Percentiles rank a stretch among this genome's conserved stretches.
Evolutionary conservation across 2,329 filamentous ascomycete genomes (phyloP).

Genomic region (Seiridium cupressi): DNA sequence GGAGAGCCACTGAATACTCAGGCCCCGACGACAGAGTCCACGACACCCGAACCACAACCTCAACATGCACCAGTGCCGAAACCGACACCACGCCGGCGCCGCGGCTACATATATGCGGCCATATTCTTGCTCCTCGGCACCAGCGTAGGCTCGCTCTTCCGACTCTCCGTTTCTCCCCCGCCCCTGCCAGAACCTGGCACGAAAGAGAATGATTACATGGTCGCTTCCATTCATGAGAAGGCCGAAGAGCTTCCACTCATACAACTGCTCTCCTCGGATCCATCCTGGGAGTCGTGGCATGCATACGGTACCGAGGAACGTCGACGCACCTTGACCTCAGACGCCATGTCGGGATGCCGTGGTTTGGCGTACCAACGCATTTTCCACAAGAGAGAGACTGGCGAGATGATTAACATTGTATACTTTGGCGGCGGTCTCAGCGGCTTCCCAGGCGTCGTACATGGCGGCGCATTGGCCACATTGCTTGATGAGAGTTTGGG

Average conservation of each 20-base stretch:
- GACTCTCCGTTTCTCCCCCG: conserved; percentile 41
- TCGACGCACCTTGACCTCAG: conserved; percentile 33
- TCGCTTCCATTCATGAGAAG: conserved; percentile 36
- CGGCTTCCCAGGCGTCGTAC: conserved; percentile 71
- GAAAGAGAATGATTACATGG: conserved; percentile 37
- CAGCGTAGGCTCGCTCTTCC: conserved; percentile 33
- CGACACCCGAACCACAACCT: background rate
- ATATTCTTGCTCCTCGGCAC: conserved; percentile 41
- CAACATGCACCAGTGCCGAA: background rate
- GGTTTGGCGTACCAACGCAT: conserved; percentile 55
- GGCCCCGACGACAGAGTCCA: background rate
- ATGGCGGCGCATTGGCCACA: conserved; percentile 69
- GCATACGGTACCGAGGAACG: conserved; percentile 30
- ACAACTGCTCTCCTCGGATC: conserved; percentile 41
- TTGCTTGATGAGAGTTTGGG: conserved; percentile 68
- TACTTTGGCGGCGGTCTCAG: conserved; percentile 63
- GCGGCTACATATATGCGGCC: conserved; percentile 9
- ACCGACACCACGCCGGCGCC: conserved; percentile 1
- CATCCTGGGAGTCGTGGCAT: conserved; percentile 37
- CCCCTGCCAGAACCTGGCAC: conserved; percentile 36
- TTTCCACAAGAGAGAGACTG: conserved; percentile 60
- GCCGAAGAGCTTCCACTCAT: conserved; percentile 48
- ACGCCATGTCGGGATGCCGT: conserved; percentile 37
- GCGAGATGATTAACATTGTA: conserved; percentile 61
- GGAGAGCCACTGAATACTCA: background rate